Conservation (phyloP, 2,329 filamentous ascomycete genomes). For the Zymoseptoria tritici region DNA sequence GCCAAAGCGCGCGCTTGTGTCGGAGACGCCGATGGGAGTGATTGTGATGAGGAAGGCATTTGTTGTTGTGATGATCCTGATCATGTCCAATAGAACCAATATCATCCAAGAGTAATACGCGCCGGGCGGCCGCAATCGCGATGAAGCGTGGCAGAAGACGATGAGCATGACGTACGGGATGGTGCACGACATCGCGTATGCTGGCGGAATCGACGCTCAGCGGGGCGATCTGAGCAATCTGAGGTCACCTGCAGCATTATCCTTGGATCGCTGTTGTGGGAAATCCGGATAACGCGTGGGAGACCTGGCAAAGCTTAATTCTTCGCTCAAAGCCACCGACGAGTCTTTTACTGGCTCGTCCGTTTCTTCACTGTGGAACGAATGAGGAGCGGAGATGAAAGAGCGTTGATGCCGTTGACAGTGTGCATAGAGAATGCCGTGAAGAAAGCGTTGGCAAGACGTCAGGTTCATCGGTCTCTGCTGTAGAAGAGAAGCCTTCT, state of each 20-base stretch:
- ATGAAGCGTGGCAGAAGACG: neutral
- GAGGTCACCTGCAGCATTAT: neutral
- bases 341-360: neutral
- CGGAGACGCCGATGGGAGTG: neutral
- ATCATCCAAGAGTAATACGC: neutral
- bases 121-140: neutral
- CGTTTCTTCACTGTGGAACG: neutral
- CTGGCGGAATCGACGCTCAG: neutral
- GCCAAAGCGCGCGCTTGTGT: neutral
- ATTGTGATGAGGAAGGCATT: neutral
- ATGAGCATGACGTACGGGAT: neutral
- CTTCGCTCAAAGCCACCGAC: neutral
- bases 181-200: neutral
- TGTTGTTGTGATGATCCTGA: neutral
- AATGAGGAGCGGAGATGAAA: slow-evolving; percentile 2
- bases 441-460: slow-evolving; percentile 1
- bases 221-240: neutral
- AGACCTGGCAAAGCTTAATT: neutral
- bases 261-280: neutral
- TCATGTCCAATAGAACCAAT: neutral
- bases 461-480: neutral
- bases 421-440: slow-evolving; percentile 2
- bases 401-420: neutral
- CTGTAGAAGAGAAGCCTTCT: neutral
- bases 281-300: neutral